These are phyloP conservation scores for Rhizomucor miehei DNA, from an alignment of 371 early-diverging fungal species.

Conservation along the genomic window DNA sequence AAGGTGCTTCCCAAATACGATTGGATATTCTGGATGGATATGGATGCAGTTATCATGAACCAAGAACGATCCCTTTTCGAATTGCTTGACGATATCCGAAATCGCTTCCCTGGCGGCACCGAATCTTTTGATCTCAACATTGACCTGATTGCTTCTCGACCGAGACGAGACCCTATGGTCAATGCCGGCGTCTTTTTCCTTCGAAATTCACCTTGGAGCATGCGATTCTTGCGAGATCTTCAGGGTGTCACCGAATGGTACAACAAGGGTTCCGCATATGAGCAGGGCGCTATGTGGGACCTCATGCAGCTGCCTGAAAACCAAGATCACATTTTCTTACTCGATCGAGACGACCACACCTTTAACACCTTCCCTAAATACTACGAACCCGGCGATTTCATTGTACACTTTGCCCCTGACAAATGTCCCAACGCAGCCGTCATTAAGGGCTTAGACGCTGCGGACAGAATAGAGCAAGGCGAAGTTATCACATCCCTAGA, in stretches of 20 bases:
- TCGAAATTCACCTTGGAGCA: conserved; percentile 59
- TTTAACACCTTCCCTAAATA: conserved; percentile 58
- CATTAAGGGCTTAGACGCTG: conserved; percentile 43
- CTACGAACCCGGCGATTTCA: conserved; percentile 56
- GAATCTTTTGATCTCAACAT: conserved; percentile 30
- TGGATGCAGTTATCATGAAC: conserved; percentile 64
- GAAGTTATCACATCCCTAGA: conserved; percentile 22
- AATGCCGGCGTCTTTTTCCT: conserved; percentile 67
- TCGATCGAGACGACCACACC: conserved; percentile 56
- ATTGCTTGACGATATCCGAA: conserved; percentile 30
- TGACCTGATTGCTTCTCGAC: conserved; percentile 50
- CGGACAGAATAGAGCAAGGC: conserved; percentile 29
- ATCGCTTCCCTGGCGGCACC: conserved; percentile 20
- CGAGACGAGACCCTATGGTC: conserved; percentile 44
- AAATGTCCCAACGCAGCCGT: conserved; percentile 61
- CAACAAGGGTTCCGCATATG: conserved; percentile 43
- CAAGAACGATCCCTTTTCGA: conserved; percentile 36
- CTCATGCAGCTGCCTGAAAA: conserved; percentile 36
- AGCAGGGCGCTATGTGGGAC: conserved; percentile 66
- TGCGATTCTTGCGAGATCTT: conserved; percentile 48
- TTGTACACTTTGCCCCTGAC: conserved; percentile 65
- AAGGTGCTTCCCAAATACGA: conserved; percentile 63
- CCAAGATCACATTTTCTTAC: conserved; percentile 33
- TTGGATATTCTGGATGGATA: conserved; percentile 70
- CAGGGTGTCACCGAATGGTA: conserved; percentile 50